Base-by-base conservation (phyloP, 1,284 basidiomycete species). In the Neotropicomus parvogracilis region DNA sequence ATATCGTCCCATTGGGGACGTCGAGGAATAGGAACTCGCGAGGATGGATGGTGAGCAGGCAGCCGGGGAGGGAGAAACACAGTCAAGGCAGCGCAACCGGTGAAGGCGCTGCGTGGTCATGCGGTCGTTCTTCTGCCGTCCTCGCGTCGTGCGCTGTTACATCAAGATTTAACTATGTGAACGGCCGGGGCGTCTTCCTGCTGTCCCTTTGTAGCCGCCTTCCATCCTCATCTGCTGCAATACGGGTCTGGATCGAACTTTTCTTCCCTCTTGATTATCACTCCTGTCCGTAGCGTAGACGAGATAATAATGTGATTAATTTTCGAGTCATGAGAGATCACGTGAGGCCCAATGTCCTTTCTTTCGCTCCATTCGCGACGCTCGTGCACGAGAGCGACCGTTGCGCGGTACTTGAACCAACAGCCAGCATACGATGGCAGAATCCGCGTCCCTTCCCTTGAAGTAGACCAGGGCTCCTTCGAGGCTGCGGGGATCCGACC, bases 21-120 rank as follows among this genome's bases (percentile, higher is more conserved):
- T 62, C 33, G 77, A 80, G 33, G 78, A 83, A 76, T 85, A 83
- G 80, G 80, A 81, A 81, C 72, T 82, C 72, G 74, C 74, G 81
- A 81, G 80, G 77, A 74, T 77, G 75, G 70, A 66, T 49, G 52
- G 62, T 51, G 65, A 55, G 42, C 54, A 49, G 50, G 49, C 44
- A 48, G 54, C 52, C 44, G 62, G 55, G 34, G 63, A 56, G 44
- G 65, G 57, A 50, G 50, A 44, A 38, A 34, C 26, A 16, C 40
- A 21, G 38, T 45, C 53, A 39, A 55, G 48, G 50, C 55, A 48
- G 48, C 38, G 26, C 42, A 26, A 37, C 32, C 14, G 33, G 41
- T 28, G 44, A 46, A 53, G 45, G 50, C 50, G 36, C 37, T 27
- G 37, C 44, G 19, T 61, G 20, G 17, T 44, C 14, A 19, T 29